Conservation (phyloP, 2,329 filamentous ascomycete species). For the Alternaria rosae region DNA sequence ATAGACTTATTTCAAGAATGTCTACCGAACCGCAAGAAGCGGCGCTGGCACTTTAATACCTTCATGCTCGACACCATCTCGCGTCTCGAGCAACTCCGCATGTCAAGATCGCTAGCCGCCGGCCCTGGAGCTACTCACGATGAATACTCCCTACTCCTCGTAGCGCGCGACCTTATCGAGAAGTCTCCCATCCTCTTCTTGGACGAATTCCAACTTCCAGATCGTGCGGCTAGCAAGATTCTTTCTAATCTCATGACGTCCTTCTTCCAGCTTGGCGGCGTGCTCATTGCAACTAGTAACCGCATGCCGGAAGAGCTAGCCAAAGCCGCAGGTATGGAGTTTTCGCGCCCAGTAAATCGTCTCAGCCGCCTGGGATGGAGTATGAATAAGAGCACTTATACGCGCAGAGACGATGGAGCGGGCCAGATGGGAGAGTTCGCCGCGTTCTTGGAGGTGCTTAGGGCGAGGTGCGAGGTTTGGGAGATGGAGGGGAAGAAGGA, state of each 20-base stretch:
- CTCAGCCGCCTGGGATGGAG: conserved; percentile 44
- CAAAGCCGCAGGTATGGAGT: conserved; percentile 76
- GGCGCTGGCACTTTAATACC: conserved; percentile 82
- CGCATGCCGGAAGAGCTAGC: conserved; percentile 83
- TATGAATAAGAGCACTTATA: conserved; percentile 59
- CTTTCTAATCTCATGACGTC: conserved; percentile 78
- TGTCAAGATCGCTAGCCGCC: conserved; percentile 36
- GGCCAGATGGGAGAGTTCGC: conserved; percentile 73
- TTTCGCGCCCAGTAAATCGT: conserved; percentile 62
- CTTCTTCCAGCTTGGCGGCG: conserved; percentile 83
- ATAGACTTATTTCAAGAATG: conserved; percentile 81
- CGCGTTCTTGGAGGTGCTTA: conserved; percentile 76
- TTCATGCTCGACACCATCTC: conserved; percentile 84
- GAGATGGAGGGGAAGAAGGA: conserved; percentile 80
- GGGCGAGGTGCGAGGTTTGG: conserved; percentile 82
- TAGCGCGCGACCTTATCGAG: conserved; percentile 78
- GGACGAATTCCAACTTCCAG: conserved; percentile 84
- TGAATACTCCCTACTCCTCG: conserved; percentile 74
- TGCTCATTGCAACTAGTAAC: conserved; percentile 81
- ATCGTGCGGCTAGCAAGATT: conserved; percentile 79
- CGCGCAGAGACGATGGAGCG: conserved; percentile 45
- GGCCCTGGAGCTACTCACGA: conserved; percentile 43
- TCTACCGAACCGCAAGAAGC: conserved; percentile 75
- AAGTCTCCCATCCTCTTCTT: conserved; percentile 79
- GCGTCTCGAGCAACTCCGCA: conserved; percentile 71